These are phyloP conservation scores for Detonula confervacea DNA, from an alignment of 352 stramenopile species.

Conservation along the genomic window DNA sequence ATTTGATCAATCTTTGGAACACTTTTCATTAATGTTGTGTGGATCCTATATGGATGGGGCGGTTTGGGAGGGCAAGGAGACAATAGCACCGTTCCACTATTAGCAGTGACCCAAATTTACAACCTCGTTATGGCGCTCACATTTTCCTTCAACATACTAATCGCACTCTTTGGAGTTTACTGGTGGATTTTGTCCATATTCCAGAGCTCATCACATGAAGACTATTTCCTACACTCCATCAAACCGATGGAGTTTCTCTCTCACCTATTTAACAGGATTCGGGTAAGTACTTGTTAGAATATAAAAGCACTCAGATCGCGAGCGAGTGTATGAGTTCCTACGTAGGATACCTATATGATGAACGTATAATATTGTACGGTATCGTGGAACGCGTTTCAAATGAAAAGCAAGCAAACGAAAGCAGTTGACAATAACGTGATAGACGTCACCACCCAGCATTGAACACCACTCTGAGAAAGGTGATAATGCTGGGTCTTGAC, in stretches of 20 bases:
- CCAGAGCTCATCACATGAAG: not conserved
- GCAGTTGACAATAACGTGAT: too few relatives aligned
- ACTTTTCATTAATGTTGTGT: conserved; percentile 17
- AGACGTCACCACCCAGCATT: too few relatives aligned
- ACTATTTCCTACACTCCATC: not conserved
- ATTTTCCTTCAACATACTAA: conserved; percentile 11
- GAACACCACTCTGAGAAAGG: too few relatives aligned
- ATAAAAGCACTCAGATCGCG: too few relatives aligned
- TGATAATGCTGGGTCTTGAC: too few relatives aligned
- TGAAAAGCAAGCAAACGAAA: too few relatives aligned
- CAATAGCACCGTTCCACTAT: not conserved
- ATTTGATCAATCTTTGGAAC: conserved; percentile 29
- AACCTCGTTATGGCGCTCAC: conserved; percentile 12
- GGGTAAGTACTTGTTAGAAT: too few relatives aligned
- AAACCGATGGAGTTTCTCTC: not conserved
- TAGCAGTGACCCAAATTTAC: not conserved
- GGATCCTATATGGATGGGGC: conserved; percentile 35
- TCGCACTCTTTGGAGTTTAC: conserved; percentile 8
- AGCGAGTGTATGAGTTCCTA: too few relatives aligned
- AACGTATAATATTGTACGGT: too few relatives aligned
- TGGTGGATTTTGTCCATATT: conserved; percentile 19
- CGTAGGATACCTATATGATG: too few relatives aligned
- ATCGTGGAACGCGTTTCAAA: too few relatives aligned
- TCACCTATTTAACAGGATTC: too few relatives aligned
- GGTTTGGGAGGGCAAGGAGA: not conserved